phyloP scores from a whole-genome alignment of 2,329 filamentous ascomycete species.

The Fusarium floridanum region DNA sequence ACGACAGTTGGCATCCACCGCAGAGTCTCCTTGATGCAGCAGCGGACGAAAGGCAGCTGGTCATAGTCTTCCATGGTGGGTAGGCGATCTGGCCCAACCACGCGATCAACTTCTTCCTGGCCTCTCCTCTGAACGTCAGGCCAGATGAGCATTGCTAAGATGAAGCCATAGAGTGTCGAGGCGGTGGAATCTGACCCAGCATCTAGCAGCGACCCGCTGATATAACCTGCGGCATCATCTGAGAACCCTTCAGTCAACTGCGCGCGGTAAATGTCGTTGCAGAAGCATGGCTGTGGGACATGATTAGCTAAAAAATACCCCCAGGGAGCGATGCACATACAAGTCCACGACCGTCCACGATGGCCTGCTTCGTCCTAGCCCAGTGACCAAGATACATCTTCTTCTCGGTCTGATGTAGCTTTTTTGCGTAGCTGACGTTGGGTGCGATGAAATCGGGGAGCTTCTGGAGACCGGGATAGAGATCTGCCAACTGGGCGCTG shows the following conservation, averaged over 20 bases:
- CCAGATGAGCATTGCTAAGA: conserved; percentile 60
- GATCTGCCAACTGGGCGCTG: neutral
- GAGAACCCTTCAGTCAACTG: conserved; percentile 33
- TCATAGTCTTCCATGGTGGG: neutral
- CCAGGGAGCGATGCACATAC: neutral
- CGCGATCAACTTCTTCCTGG: neutral
- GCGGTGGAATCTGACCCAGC: conserved; percentile 51
- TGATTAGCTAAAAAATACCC: neutral
- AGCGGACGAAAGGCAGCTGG: neutral
- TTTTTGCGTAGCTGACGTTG: neutral
- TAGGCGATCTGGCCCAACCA: neutral
- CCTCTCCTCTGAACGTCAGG: neutral
- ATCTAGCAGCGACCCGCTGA: conserved; percentile 41
- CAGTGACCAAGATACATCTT: neutral
- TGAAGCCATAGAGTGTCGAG: conserved; percentile 48
- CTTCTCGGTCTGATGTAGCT: neutral
- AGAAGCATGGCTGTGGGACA: conserved; percentile 34
- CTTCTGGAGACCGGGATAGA: neutral
- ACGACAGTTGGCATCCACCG: neutral
- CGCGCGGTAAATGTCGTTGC: conserved; percentile 27
- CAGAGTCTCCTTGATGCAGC: neutral
- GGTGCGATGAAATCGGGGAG: neutral
- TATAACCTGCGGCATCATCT: conserved; percentile 38
- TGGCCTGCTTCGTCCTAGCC: neutral
- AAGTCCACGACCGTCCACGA: neutral